Percentiles rank a stretch among this genome's conserved stretches.
These are phyloP conservation scores for Aspergillus oerlinghausenensis DNA, from an alignment of 2,329 filamentous ascomycete species.

Conservation along the genomic window DNA sequence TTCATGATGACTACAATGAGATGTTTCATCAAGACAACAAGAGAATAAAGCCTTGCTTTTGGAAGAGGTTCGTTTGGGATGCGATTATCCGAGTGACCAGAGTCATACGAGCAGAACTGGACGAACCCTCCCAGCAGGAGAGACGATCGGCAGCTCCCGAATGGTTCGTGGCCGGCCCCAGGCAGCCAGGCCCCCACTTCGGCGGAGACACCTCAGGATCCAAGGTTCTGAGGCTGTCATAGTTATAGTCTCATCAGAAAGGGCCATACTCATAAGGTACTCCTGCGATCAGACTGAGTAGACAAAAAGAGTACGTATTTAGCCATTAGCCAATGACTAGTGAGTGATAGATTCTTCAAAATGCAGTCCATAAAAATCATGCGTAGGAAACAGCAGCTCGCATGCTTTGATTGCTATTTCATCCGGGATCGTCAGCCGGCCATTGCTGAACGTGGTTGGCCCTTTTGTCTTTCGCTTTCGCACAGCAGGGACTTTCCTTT, in stretches of 20 bases:
- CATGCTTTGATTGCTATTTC: no score
- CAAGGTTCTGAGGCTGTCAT: not conserved
- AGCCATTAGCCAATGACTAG: not conserved
- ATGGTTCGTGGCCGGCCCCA: constrained; percentile 4
- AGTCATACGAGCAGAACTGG: not conserved
- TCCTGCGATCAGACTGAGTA: not conserved
- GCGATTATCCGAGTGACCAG: not conserved
- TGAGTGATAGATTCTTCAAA: no score
- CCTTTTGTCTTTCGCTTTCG: not conserved
- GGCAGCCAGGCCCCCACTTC: not conserved
- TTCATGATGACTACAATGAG: not conserved
- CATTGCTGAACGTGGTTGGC: not conserved
- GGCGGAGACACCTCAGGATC: not conserved
- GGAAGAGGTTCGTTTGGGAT: not conserved
- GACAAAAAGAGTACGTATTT: not conserved
- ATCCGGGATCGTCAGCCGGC: not conserved
- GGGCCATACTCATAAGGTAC: no score
- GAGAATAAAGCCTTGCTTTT: not conserved
- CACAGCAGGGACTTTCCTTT: not conserved
- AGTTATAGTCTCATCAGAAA: no score
- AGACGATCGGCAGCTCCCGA: constrained; percentile 10
- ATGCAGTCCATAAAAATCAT: not conserved
- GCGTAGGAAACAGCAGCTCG: not conserved
- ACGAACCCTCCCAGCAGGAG: not conserved
- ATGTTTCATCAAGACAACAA: not conserved